Base-by-base conservation (phyloP, 495 filamentous ascomycete species). In the Podospora pseudopauciseta region DNA sequence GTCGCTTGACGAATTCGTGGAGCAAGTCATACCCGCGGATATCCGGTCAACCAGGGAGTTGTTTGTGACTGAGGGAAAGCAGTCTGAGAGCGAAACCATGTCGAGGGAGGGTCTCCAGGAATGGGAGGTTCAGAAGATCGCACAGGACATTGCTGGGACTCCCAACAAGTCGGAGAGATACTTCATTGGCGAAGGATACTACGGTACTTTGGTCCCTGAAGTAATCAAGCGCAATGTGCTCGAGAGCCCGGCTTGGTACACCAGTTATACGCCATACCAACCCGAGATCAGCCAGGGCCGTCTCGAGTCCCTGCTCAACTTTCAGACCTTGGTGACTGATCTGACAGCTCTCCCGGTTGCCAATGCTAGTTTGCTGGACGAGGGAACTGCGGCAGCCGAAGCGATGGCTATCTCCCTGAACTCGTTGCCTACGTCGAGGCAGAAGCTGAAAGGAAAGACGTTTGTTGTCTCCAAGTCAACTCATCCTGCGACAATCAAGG, bases 211-310 rank as follows among this genome's bases (percentile, higher is more conserved):
- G 71, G 90, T 92, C 1, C 95, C 95, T 19, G 90, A 92, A 64
- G 95, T 98, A 39, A 97, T 99, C 75, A 92, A 96, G 80, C 86
- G 95, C 73, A 99, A 99, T 77, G 85, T 98, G 9, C 82, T 99
- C 34, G 94, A 99, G 84, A 92, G 88, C 73, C 95, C 95, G 1
- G 96, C 89, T 18, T 99, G 95, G 95, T 99, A 99, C 79, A 99
- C 95, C 55, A 97, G 94, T 77, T 99, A 99, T 76, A 98, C 95
- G 0, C 95, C 95, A 28, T 99, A 99, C 78, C 95, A 99, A 77
- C 94, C 95, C 2, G 95, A 99, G 80, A 98, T 99, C 82, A 96
- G 92, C 74, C 95, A 99, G 79, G 95, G 91, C 39, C 90, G 92
- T 56, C 80, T 96, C 70, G 96, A 98, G 82, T 97, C 94, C 6